These are phyloP conservation scores for Nelumbo lutea DNA, from an alignment of 164 flowering plant genomes.

Conservation along the genomic window DNA sequence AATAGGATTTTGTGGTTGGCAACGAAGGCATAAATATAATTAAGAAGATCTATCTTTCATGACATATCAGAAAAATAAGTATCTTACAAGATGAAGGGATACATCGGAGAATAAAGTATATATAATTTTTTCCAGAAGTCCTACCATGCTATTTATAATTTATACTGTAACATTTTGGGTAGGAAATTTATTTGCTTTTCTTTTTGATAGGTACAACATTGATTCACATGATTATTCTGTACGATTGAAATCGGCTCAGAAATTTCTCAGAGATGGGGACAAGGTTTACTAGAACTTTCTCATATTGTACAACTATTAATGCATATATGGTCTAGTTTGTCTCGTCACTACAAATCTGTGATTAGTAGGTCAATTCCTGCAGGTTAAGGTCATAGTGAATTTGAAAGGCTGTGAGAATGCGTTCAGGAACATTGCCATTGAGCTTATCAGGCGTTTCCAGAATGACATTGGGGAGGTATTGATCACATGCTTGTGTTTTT, in stretches of 20 bases:
- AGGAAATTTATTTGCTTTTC: background rate
- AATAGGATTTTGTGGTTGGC: too few relatives aligned
- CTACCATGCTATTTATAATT: too few relatives aligned
- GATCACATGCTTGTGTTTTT: background rate
- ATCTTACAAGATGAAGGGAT: too few relatives aligned
- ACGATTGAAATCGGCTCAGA: slow-evolving; percentile 75
- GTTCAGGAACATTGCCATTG: slow-evolving; percentile 77
- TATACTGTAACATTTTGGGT: background rate
- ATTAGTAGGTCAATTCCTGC: slow-evolving; percentile 16
- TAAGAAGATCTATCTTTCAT: too few relatives aligned
- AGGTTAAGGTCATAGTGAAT: slow-evolving; percentile 88
- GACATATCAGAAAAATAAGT: too few relatives aligned
- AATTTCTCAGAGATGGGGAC: slow-evolving; percentile 78
- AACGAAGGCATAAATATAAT: too few relatives aligned
- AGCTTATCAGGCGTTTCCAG: slow-evolving; percentile 76
- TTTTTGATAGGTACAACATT: slow-evolving; percentile 67
- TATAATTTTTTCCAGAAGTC: too few relatives aligned
- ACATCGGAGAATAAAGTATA: too few relatives aligned
- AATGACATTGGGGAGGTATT: slow-evolving; percentile 87
- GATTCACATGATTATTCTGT: slow-evolving; percentile 91
- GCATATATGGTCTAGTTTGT: background rate
- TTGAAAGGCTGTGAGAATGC: slow-evolving; percentile 88
- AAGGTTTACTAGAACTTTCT: slow-evolving; percentile 42
- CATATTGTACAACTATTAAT: background rate
- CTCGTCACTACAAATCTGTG: background rate